phyloP scores from a whole-genome alignment of 495 filamentous ascomycete species.

The Darksidea phi region DNA sequence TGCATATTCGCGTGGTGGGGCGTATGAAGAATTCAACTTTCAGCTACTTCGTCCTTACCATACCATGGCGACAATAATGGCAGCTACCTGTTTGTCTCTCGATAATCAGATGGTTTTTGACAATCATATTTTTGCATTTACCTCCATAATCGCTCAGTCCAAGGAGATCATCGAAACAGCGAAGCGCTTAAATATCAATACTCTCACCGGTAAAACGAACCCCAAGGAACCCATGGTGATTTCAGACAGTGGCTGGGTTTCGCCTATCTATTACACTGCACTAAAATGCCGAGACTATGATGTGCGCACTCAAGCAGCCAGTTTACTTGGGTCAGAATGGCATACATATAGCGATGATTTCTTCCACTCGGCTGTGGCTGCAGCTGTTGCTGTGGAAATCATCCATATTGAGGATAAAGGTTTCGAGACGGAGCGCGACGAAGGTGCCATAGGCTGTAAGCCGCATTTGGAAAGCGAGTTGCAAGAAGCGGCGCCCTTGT shows the following conservation, averaged over 20 bases:
- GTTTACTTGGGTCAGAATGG: conserved; percentile 38
- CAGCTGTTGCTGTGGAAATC: conserved; percentile 38
- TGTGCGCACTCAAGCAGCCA: conserved; percentile 49
- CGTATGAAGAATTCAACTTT: conserved; percentile 29
- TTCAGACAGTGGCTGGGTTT: conserved; percentile 38
- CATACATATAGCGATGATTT: conserved; percentile 54
- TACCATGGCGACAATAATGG: conserved; percentile 52
- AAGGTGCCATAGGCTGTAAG: too few species aligned
- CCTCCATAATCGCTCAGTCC: background rate
- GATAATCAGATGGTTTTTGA: conserved; percentile 40
- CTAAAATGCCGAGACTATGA: conserved; percentile 57
- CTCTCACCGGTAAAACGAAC: background rate
- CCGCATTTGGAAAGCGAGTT: too few species aligned
- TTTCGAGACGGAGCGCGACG: background rate
- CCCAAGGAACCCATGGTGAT: background rate
- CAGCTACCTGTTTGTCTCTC: conserved; percentile 42
- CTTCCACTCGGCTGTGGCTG: conserved; percentile 43
- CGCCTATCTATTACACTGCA: conserved; percentile 54
- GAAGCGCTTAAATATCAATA: background rate
- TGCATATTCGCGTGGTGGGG: conserved; percentile 24
- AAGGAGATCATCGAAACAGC: background rate
- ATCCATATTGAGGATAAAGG: conserved; percentile 45
- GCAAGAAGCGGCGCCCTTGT: too few species aligned
- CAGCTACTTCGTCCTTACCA: conserved; percentile 48
- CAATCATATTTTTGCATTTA: background rate